Evolutionary conservation across 176 grass and related monocot species (phyloP).

Genomic region (Dactylis glomerata): DNA sequence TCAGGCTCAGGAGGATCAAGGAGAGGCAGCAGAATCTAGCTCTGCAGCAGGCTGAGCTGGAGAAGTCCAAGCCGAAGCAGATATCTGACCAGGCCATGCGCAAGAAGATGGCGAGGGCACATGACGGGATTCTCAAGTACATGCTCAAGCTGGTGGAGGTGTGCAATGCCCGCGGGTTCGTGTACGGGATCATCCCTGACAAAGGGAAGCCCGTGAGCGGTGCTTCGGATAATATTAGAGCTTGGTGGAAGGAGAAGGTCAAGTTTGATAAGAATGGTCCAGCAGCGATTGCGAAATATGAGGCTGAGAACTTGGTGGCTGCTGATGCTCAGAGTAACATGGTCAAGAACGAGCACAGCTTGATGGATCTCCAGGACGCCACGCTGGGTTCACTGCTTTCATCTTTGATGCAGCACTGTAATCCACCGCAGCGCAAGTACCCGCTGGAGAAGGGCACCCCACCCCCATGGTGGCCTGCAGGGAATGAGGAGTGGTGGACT

Average conservation of each 20-base stretch:
- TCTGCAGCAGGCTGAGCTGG: constrained; percentile 32
- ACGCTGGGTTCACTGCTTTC: constrained; percentile 89
- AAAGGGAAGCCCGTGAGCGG: constrained; percentile 95
- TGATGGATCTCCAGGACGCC: constrained; percentile 97
- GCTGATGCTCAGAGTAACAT: constrained; percentile 38
- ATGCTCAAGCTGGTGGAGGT: constrained; percentile 98
- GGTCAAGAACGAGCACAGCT: constrained; percentile 46
- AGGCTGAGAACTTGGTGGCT: constrained; percentile 55
- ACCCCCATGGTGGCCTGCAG: constrained; percentile 90
- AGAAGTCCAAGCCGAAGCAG: constrained; percentile 54
- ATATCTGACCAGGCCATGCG: constrained; percentile 82
- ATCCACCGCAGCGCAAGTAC: constrained; percentile 85
- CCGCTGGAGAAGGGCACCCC: constrained; percentile 80
- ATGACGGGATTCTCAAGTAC: constrained; percentile 96
- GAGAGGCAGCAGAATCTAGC: constrained; percentile 58
- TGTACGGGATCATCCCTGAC: constrained; percentile 90
- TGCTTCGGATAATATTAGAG: constrained; percentile 88
- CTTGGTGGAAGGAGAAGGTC: constrained; percentile 99
- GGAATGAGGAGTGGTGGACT: constrained; percentile 86
- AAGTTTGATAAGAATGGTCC: constrained; percentile 98
- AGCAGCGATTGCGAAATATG: constrained; percentile 68
- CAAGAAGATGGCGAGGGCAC: constrained; percentile 93
- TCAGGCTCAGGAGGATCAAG: constrained; percentile 85
- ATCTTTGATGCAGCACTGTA: constrained; percentile 91
- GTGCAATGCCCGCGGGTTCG: constrained; percentile 81